Percentiles rank a stretch among this genome's conserved stretches.
These are phyloP conservation scores for Salix exigua DNA, from an alignment of 345 rosid genomes.

Conservation along the genomic window DNA sequence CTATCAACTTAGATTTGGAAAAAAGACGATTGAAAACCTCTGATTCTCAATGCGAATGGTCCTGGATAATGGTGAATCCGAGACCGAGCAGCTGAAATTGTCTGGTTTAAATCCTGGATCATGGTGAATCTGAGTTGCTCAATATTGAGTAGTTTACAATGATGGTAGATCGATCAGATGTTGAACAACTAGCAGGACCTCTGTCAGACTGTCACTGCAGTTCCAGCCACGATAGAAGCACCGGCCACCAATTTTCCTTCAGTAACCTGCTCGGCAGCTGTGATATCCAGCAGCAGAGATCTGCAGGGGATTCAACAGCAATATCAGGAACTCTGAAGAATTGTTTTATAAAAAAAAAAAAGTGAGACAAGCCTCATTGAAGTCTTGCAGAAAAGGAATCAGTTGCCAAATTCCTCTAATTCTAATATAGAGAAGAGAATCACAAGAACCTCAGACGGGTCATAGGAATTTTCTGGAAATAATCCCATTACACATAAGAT, in stretches of 20 bases:
- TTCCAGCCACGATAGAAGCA: constrained; percentile 60
- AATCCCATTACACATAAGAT: no score
- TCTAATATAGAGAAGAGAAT: not conserved
- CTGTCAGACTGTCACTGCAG: constrained; percentile 45
- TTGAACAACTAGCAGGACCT: constrained; percentile 52
- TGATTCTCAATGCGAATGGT: not conserved
- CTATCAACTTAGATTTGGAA: not conserved
- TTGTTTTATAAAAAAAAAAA: no score
- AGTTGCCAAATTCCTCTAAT: not conserved
- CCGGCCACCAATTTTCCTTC: constrained; percentile 73
- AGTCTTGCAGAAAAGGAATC: not conserved
- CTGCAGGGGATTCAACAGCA: constrained; percentile 21
- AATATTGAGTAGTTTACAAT: no score
- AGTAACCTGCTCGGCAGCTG: constrained; percentile 85
- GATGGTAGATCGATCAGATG: not conserved
- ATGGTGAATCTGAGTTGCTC: no score
- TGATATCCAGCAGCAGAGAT: constrained; percentile 77
- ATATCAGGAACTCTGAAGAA: not conserved
- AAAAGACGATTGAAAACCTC: not conserved
- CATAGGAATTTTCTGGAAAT: not conserved
- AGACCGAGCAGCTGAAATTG: not conserved
- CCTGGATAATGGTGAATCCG: not conserved
- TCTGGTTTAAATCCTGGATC: not conserved
- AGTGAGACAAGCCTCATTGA: not conserved
- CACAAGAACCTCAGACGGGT: not conserved